Percentiles rank a stretch among this genome's conserved stretches.
phyloP scores from a whole-genome alignment of 371 early-diverging fungal species.

The Encephalitozoon intestinalis region DNA sequence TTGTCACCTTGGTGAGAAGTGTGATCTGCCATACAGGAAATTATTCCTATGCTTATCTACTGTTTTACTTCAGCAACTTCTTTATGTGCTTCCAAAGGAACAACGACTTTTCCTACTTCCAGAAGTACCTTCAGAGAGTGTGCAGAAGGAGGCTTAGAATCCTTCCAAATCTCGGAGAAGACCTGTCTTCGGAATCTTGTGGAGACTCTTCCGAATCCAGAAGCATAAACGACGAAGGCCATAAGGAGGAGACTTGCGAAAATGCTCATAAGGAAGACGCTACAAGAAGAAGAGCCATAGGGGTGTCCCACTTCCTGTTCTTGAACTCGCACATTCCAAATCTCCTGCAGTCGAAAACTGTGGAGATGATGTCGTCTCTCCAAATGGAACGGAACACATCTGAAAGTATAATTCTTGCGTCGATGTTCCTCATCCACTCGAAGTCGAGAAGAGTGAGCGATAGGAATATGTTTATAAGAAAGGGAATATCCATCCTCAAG shows the following conservation, averaged over 20 bases:
- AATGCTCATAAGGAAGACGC: neutral
- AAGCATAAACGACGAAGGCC: neutral
- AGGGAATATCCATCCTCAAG: conserved; percentile 49
- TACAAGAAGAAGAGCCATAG: neutral
- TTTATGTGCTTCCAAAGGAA: conserved; percentile 27
- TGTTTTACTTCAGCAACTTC: conserved; percentile 49
- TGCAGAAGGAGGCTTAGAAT: conserved; percentile 19
- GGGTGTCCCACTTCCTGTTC: neutral
- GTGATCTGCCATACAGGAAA: conserved; percentile 9
- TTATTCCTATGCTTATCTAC: conserved; percentile 37
- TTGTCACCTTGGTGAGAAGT: conserved; percentile 27
- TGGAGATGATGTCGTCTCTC: neutral
- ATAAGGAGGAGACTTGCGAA: neutral
- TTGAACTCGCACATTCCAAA: conserved; percentile 14
- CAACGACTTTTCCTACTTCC: conserved; percentile 40
- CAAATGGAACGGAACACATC: neutral
- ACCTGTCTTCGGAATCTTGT: neutral
- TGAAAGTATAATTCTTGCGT: neutral
- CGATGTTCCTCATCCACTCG: conserved; percentile 51
- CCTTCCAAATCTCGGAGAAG: neutral
- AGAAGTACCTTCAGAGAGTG: conserved; percentile 47
- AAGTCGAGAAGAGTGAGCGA: conserved; percentile 51
- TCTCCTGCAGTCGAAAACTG: neutral
- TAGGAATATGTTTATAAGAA: conserved; percentile 46
- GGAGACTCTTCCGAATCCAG: neutral